These are phyloP conservation scores for Colletotrichum caudatum DNA, from an alignment of 2,329 filamentous ascomycete species.

Conservation along the genomic window DNA sequence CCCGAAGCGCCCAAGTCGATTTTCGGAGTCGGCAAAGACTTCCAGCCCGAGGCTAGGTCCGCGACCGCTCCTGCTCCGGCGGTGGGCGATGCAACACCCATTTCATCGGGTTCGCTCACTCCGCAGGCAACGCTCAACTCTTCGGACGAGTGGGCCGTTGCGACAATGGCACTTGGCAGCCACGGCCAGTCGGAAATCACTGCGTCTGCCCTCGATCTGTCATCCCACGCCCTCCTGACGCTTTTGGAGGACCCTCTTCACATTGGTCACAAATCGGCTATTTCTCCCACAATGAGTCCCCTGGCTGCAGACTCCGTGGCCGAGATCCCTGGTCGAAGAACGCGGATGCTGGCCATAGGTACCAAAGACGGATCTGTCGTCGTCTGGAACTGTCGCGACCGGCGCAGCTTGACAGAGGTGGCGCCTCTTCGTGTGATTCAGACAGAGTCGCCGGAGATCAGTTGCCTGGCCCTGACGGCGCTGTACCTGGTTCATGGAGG, in stretches of 20 bases:
- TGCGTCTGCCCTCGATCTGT: conserved; percentile 78
- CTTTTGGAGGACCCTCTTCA: conserved; percentile 80
- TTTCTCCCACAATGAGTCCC: conserved; percentile 58
- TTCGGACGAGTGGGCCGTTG: conserved; percentile 38
- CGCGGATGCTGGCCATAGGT: conserved; percentile 83
- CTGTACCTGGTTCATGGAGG: conserved; percentile 93
- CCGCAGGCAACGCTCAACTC: conserved; percentile 32
- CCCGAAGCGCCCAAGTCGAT: conserved; percentile 45
- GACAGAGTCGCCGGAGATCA: conserved; percentile 90
- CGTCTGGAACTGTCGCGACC: conserved; percentile 86
- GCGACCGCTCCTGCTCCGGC: neutral
- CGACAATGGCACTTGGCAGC: conserved; percentile 21
- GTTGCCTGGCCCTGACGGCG: conserved; percentile 83
- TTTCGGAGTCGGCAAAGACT: conserved; percentile 43
- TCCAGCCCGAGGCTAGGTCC: conserved; percentile 9
- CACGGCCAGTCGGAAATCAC: conserved; percentile 73
- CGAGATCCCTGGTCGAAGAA: conserved; percentile 87
- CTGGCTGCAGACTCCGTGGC: conserved; percentile 43
- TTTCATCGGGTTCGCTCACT: conserved; percentile 35
- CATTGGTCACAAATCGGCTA: conserved; percentile 62
- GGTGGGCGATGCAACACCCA: conserved; percentile 19
- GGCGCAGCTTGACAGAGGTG: conserved; percentile 70
- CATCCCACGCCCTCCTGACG: conserved; percentile 77
- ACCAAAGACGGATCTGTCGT: conserved; percentile 82
- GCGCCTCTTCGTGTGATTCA: conserved; percentile 83